Evolutionary conservation across 352 stramenopile genomes (phyloP), one percentile per base, ranked within the genome.

Genomic region (Globisporangium solare): DNA sequence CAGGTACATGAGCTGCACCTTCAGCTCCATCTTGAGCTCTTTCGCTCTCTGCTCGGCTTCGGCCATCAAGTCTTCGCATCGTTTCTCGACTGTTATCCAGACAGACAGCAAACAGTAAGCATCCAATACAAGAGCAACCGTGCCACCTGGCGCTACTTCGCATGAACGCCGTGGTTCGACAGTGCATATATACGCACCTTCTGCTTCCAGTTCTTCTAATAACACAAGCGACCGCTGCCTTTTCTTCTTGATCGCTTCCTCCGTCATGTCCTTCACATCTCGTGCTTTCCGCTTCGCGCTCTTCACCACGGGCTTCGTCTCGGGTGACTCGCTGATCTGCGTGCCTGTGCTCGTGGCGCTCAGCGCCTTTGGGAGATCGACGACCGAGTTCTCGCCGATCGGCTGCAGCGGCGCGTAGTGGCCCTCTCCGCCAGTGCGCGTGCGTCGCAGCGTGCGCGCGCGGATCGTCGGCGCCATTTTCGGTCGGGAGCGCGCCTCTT

Each of bases 1-100:
- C 15, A 92, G 57, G 35, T 72, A 88, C 56, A 91, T 71, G 66
- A 92, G 68, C 69, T 92, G 78, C 63, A 92, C 73, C 37, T 88
- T 87, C 32, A 92, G 70, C 56, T 90, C 80, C 71, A 87, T 81
- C 54, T 76, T 63, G 24, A 92, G 66, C 31, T 92, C 83, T 32
- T 79, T 66, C 13, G 73, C 79, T 22, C 76, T 79, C 57, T 72
- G 66, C 54, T 86, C 66, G 31, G 79, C 76, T 20, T 86, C 67
- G 6, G 62, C 65, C 40, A 81, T 40, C 14, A 92, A 51, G 45
- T 81, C 70, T 17, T 74, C 68, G 48, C 82, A 88, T 8, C 83
- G 66, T 55, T 89, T 77, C 59, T 88, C 73, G 53, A 92, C 81
- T 91, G 45, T 22, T 51, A 10, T 31, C 32, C 58, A 11, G 54